These are phyloP conservation scores for Metschnikowia gelsemii DNA, from an alignment of 805 yeast species.

Conservation along the genomic window DNA sequence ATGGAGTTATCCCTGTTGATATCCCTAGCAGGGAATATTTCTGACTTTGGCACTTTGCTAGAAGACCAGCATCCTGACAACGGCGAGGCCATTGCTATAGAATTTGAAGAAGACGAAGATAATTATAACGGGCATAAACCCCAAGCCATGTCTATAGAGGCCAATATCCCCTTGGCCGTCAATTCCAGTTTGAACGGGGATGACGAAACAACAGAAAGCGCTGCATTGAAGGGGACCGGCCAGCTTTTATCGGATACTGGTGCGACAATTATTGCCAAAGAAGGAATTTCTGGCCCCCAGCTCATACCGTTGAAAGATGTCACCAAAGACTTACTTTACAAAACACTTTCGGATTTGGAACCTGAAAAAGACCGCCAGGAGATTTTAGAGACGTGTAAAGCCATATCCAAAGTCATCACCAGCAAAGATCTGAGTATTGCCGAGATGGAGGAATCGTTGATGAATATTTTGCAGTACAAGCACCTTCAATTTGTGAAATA, in stretches of 20 bases:
- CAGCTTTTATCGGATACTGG: slow-evolving; percentile 1
- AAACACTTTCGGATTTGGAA: slow-evolving; percentile 38
- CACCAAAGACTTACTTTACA: slow-evolving; percentile 15
- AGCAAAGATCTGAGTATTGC: slow-evolving; percentile 35
- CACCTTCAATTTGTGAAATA: slow-evolving; percentile 48
- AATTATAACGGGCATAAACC: slow-evolving; percentile 2
- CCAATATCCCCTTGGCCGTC: neutral
- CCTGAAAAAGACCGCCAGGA: slow-evolving; percentile 38
- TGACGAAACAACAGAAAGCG: neutral
- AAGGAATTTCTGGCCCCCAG: neutral
- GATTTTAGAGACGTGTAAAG: slow-evolving; percentile 37
- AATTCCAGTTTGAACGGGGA: neutral
- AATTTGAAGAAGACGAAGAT: slow-evolving; percentile 24
- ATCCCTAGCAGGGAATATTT: slow-evolving; percentile 45
- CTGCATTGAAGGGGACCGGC: neutral
- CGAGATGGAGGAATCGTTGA: slow-evolving; percentile 53
- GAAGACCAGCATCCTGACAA: slow-evolving; percentile 16
- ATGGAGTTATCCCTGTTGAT: slow-evolving; percentile 48
- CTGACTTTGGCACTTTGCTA: slow-evolving; percentile 43
- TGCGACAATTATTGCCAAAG: slow-evolving; percentile 4
- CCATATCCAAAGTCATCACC: slow-evolving; percentile 42
- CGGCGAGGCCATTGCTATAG: slow-evolving; percentile 27
- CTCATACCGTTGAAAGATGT: slow-evolving; percentile 13
- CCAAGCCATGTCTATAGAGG: neutral
- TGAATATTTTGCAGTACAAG: slow-evolving; percentile 52